phyloP scores from a whole-genome alignment of 768 basidiomycete species.

The Pleurotus ostreatus region DNA sequence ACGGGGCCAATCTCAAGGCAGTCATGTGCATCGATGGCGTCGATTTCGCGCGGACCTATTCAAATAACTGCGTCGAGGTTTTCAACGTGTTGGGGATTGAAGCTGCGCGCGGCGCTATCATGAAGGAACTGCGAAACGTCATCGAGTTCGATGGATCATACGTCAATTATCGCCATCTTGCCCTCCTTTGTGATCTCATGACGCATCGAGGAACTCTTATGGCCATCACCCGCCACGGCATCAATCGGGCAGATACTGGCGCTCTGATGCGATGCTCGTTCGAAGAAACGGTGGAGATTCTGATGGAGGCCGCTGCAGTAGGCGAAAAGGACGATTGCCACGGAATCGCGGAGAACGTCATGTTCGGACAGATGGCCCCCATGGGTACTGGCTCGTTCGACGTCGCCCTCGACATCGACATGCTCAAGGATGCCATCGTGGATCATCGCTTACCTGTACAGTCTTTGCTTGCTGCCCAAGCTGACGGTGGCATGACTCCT shows the following conservation, averaged over 20 bases:
- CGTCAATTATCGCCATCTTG: constrained; percentile 97
- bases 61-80: constrained; percentile 95
- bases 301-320: constrained; percentile 97
- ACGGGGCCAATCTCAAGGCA: constrained; percentile 91
- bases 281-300: constrained; percentile 99
- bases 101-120: constrained; percentile 89
- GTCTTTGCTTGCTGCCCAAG: constrained; percentile 70
- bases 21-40: constrained; percentile 96
- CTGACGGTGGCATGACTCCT: constrained; percentile 87
- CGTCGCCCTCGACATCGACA: constrained; percentile 92
- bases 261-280: constrained; percentile 98
- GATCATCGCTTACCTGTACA: constrained; percentile 91
- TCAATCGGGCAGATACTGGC: constrained; percentile 98
- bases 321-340: constrained; percentile 99
- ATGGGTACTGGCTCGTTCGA: constrained; percentile 99
- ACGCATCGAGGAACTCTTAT: constrained; percentile 92
- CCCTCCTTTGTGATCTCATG: constrained; percentile 97
- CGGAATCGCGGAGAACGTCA: constrained; percentile 97
- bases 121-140: constrained; percentile 90
- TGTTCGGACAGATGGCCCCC: constrained; percentile 99
- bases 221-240: constrained; percentile 99
- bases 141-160: constrained; percentile 99
- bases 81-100: constrained; percentile 96
- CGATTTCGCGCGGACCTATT: constrained; percentile 89
- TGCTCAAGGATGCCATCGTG: constrained; percentile 97